phyloP scores from a whole-genome alignment of 805 yeast species.

The Candida ponderosae region DNA sequence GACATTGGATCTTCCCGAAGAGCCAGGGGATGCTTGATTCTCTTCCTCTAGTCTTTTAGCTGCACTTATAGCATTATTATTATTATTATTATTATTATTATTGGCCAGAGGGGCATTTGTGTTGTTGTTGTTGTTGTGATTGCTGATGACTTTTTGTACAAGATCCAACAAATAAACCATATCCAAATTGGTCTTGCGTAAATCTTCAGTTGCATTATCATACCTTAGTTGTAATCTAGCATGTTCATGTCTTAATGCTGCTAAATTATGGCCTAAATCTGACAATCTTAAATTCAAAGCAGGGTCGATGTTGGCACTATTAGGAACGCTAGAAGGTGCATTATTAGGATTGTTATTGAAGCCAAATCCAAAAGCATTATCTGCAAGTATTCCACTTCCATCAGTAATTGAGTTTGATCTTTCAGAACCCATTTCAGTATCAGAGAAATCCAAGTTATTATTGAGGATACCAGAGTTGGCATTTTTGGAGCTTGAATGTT shows the following conservation, averaged over 20 bases:
- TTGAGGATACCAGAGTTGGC: too few species aligned
- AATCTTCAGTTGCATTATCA: conserved; percentile 40
- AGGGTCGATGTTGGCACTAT: conserved; percentile 10
- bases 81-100: conserved; percentile 16
- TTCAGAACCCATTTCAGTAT: conserved; percentile 8
- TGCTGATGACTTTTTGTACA: conserved; percentile 23
- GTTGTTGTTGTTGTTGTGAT: background rate
- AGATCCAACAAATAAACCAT: conserved; percentile 43
- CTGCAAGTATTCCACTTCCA: background rate
- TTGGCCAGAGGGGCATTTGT: conserved; percentile 5
- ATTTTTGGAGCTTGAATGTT: conserved; percentile 18
- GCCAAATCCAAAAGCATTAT: background rate
- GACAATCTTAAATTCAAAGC: conserved; percentile 18
- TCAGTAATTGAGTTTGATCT: conserved; percentile 13
- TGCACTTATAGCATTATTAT: conserved; percentile 20
- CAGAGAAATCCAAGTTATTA: conserved; percentile 10
- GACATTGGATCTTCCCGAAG: conserved; percentile 9
- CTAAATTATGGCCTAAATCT: conserved; percentile 32
- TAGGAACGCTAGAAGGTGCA: conserved; percentile 1
- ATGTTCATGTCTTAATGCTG: conserved; percentile 33
- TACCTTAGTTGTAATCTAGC: conserved; percentile 34
- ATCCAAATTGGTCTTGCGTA: conserved; percentile 43
- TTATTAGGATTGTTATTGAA: conserved; percentile 5
- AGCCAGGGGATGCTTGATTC: conserved; percentile 2
- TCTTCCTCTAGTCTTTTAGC: background rate